Evolutionary conservation across 2,329 filamentous ascomycete genomes (phyloP), one percentile per base, ranked within the genome.

Genomic region (Diaporthe citrichinensis): DNA sequence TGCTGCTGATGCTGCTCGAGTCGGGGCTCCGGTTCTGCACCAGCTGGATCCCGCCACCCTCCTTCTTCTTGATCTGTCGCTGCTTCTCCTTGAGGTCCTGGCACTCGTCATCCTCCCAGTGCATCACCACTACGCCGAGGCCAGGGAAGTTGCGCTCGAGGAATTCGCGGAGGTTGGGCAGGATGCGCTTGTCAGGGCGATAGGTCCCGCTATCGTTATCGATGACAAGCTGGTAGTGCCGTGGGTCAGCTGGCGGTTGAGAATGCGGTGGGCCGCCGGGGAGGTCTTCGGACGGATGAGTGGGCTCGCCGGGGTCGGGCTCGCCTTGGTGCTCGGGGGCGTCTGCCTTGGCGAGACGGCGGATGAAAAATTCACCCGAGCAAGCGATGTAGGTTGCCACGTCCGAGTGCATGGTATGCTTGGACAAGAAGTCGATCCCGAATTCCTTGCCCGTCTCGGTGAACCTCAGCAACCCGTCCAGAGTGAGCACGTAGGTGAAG

Each of bases 121-220:
- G 93, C 79, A 96, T 90, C 0, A 91, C 91, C 0, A 92, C 87
- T 61, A 98, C 87, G 71, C 93, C 91, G 1, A 98, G 85, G 0
- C 94, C 95, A 0, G 94, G 94, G 46, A 98, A 92, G 78, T 96
- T 95, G 34, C 83, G 84, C 44, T 92, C 86, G 2, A 98, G 84
- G 81, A 95, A 98, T 15, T 87, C 81, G 71, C 93, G 92, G 1
- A 98, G 87, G 0, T 92, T 82, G 0, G 94, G 94, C 1, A 98
- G 89, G 14, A 94, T 88, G 15, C 92, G 89, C 74, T 94, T 93
- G 81, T 97, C 95, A 0, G 96, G 96, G 0, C 96, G 91, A 83
- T 98, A 98, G 0, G 96, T 98, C 15, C 96, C 96, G 73, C 93
- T 95, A 84, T 98, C 96, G 81, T 98, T 98, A 86, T 98, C 96